Evolutionary conservation across 495 filamentous ascomycete species (phyloP), one percentile per base, ranked within the genome.

Genomic region (Lasiosphaeriaceae sp.): DNA sequence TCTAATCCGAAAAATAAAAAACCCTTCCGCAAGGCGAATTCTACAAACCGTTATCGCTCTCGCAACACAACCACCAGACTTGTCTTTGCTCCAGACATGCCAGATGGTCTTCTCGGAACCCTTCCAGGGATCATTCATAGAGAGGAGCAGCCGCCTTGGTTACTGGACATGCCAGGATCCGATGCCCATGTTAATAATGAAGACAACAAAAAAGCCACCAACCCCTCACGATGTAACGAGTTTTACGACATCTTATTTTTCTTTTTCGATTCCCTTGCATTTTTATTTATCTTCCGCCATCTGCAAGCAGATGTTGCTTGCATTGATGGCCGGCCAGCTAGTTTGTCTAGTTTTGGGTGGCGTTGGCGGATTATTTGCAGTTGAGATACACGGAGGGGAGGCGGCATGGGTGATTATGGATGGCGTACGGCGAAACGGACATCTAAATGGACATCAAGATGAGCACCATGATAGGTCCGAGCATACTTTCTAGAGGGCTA

Each of bases 221-320:
- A 14, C 8, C 8, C 39, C 14, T 65, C 47, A 67, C 52, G 62
- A 67, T 55, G 51, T 65, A 60, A 67, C 55, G 66, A 60, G 58
- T 48, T 50, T 49, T 44, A 64, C 57, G 63, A 62, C 46, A 48
- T 47, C 50, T 55, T 16, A 50, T 44, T 29, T 47, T 5, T 17
- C 48, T 44, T 52, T 52, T 55, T 24, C 39, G 44, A 50, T 55
- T 44, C 34, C 50, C 26, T 48, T 51, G 37, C 51, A 17, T 44
- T 63, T 54, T 55, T 59, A 20, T 50, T 55, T 44, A 54, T 52
- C 16, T 29, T 52, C 61, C 48, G 43, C 54, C 29, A 34, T 55
- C 47, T 43, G 39, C 39, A 31, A 45, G 23, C 21, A 35, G 23
- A 29, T 34, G 7, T 31, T 39, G 24, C 48, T 26, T 23, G 37